These are phyloP conservation scores for Aureobasidium sp. DNA, from an alignment of 2,329 filamentous ascomycete species.

Conservation along the genomic window DNA sequence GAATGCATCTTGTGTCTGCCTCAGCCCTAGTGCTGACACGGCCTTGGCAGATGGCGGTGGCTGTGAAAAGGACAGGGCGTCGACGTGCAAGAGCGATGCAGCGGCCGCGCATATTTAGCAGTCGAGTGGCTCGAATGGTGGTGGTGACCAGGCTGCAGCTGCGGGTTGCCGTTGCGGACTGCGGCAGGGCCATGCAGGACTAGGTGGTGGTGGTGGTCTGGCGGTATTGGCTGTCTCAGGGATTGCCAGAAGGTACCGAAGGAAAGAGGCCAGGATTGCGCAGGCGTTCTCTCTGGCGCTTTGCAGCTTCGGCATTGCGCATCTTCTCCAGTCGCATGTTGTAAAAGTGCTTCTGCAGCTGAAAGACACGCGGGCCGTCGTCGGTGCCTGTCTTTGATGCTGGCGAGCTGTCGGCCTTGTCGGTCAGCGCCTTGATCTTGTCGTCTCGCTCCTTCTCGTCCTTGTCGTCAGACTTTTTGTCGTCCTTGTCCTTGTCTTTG, in stretches of 20 bases:
- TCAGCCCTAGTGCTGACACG: background rate
- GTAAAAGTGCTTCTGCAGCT: conserved; percentile 77
- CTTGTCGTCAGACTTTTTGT: conserved; percentile 55
- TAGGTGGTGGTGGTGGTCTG: too few relatives aligned
- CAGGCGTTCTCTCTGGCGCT: conserved; percentile 70
- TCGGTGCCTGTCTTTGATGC: conserved; percentile 36
- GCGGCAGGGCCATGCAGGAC: background rate
- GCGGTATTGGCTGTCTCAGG: background rate
- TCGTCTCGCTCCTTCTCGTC: conserved; percentile 55
- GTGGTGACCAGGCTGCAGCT: background rate
- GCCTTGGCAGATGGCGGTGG: background rate
- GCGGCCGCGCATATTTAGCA: background rate
- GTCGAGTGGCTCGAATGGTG: background rate
- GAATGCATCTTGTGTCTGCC: background rate
- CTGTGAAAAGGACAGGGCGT: background rate
- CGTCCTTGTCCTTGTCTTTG: conserved; percentile 57
- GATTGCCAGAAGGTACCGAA: conserved; percentile 60
- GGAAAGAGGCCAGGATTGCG: conserved; percentile 74
- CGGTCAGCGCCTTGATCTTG: conserved; percentile 45
- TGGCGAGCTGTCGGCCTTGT: conserved; percentile 23
- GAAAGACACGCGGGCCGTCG: conserved; percentile 71
- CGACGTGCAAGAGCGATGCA: background rate
- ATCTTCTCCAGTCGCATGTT: conserved; percentile 75
- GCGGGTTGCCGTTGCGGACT: background rate
- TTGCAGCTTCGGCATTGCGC: conserved; percentile 68